A percentile compares a stretch with the other conserved stretches of the same genome.
Evolutionary conservation across 768 basidiomycete species (phyloP).

Genomic region (Macrolepiota albuminosa): DNA sequence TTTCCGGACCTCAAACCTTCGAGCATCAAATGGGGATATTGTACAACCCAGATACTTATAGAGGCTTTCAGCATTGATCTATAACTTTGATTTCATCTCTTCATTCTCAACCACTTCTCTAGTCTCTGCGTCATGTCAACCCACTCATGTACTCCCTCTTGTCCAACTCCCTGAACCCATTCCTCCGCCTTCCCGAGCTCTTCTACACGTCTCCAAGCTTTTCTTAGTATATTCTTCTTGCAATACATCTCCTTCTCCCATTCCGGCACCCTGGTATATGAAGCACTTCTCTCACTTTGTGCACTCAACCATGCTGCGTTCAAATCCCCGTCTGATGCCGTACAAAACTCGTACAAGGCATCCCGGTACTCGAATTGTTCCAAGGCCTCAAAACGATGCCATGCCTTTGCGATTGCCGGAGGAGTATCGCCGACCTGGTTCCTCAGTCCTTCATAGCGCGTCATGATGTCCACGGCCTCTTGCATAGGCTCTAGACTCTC

Average conservation of each 20-base stretch:
- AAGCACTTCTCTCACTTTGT: background rate
- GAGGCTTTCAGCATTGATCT: background rate
- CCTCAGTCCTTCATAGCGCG: slow-evolving; percentile 42
- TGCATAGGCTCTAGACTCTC: slow-evolving; percentile 39
- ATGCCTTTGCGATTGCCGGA: slow-evolving; percentile 43
- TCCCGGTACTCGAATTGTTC: slow-evolving; percentile 72
- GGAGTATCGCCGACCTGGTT: slow-evolving; percentile 27
- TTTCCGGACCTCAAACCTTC: background rate
- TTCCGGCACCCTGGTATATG: slow-evolving; percentile 27
- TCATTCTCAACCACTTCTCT: slow-evolving; percentile 24
- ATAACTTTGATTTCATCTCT: slow-evolving; percentile 8
- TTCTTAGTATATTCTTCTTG: slow-evolving; percentile 42
- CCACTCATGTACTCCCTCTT: slow-evolving; percentile 57
- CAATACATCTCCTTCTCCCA: slow-evolving; percentile 61
- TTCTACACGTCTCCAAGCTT: slow-evolving; percentile 57
- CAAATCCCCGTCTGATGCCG: slow-evolving; percentile 20
- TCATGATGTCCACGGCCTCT: slow-evolving; percentile 46
- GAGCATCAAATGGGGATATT: background rate
- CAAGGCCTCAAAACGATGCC: slow-evolving; percentile 45
- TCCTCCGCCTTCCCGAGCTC: slow-evolving; percentile 48
- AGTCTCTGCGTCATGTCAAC: slow-evolving; percentile 37
- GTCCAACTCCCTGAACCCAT: slow-evolving; percentile 64
- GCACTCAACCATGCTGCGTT: slow-evolving; percentile 2
- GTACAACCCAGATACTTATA: background rate
- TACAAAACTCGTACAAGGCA: slow-evolving; percentile 40